Percentiles rank a stretch among this genome's conserved stretches.
Conservation (phyloP, 1,284 basidiomycete genomes). For the Pascua sp. region DNA sequence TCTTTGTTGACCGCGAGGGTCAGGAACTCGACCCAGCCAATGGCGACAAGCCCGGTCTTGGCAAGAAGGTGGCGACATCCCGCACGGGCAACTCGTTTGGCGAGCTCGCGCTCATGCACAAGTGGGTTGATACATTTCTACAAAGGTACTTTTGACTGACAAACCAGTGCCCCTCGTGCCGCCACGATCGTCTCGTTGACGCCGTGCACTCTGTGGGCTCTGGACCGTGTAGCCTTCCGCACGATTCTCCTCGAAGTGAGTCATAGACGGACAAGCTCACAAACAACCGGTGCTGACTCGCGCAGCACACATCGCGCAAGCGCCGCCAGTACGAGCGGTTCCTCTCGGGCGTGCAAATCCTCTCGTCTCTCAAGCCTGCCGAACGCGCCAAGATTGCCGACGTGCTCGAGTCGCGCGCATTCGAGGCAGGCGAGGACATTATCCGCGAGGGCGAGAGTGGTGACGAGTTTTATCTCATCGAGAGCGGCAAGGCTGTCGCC, state of each 20-base stretch:
- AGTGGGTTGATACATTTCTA: slow-evolving; percentile 47
- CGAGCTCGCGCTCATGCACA: slow-evolving; percentile 97
- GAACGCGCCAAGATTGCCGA: slow-evolving; percentile 97
- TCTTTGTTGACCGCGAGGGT: slow-evolving; percentile 66
- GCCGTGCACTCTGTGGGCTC: slow-evolving; percentile 82
- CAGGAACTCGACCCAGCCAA: slow-evolving; percentile 54
- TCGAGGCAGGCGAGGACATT: slow-evolving; percentile 77
- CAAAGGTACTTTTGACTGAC: neutral
- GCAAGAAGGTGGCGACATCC: slow-evolving; percentile 81
- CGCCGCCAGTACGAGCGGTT: slow-evolving; percentile 95
- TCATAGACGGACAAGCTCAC: neutral
- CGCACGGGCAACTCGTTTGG: slow-evolving; percentile 86
- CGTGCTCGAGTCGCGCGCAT: slow-evolving; percentile 79
- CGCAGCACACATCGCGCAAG: slow-evolving; percentile 68
- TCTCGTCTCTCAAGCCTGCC: slow-evolving; percentile 76
- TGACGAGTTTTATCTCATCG: slow-evolving; percentile 95
- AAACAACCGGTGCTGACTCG: slow-evolving; percentile 9
- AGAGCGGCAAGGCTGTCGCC: slow-evolving; percentile 85
- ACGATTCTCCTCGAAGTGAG: slow-evolving; percentile 83
- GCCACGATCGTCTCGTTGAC: slow-evolving; percentile 87
- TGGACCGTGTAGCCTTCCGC: slow-evolving; percentile 96
- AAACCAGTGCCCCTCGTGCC: slow-evolving; percentile 70
- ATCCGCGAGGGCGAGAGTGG: slow-evolving; percentile 91
- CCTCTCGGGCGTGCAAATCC: slow-evolving; percentile 82
- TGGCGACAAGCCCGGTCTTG: slow-evolving; percentile 56